Percentiles rank a stretch among this genome's conserved stretches.
phyloP scores from a whole-genome alignment of 2,329 filamentous ascomycete genomes.

The Diaporthe vexans region DNA sequence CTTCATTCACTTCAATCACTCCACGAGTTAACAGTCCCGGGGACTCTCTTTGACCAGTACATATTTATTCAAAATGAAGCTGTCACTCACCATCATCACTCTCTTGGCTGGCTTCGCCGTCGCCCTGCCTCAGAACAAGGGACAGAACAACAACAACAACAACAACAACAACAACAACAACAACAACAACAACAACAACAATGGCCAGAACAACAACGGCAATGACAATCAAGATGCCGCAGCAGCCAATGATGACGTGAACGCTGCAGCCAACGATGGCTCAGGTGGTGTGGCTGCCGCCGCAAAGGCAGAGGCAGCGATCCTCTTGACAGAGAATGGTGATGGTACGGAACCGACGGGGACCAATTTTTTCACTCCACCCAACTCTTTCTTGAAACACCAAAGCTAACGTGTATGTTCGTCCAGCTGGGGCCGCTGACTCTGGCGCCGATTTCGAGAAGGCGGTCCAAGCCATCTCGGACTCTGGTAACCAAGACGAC shows the following conservation, averaged over 20 bases:
- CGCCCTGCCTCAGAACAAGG: conserved; percentile 31
- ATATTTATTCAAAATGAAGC: conserved; percentile 37
- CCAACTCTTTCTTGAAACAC: neutral
- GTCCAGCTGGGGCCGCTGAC: conserved; percentile 30
- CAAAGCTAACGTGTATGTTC: neutral
- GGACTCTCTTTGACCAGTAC: conserved; percentile 5
- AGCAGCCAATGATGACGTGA: conserved; percentile 5
- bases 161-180: conserved; percentile 14
- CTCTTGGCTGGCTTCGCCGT: conserved; percentile 38
- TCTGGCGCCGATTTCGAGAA: conserved; percentile 29
- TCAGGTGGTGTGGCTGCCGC: conserved; percentile 28
- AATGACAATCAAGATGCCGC: conserved; percentile 9
- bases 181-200: conserved; percentile 7
- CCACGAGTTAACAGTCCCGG: conserved; percentile 25
- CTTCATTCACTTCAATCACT: conserved; percentile 25
- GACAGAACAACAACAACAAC: conserved; percentile 8
- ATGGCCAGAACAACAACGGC: neutral
- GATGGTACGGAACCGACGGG: conserved; percentile 25
- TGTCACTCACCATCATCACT: conserved; percentile 29
- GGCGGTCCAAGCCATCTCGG: conserved; percentile 29
- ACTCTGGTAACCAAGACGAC: conserved; percentile 30
- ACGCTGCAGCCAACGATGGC: conserved; percentile 34
- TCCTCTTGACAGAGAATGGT: conserved; percentile 35
- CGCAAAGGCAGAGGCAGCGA: conserved; percentile 35
- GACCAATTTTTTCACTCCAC: neutral